Evolutionary conservation across 352 stramenopile species (phyloP).

Genomic region (Phytophthora aleatoria): DNA sequence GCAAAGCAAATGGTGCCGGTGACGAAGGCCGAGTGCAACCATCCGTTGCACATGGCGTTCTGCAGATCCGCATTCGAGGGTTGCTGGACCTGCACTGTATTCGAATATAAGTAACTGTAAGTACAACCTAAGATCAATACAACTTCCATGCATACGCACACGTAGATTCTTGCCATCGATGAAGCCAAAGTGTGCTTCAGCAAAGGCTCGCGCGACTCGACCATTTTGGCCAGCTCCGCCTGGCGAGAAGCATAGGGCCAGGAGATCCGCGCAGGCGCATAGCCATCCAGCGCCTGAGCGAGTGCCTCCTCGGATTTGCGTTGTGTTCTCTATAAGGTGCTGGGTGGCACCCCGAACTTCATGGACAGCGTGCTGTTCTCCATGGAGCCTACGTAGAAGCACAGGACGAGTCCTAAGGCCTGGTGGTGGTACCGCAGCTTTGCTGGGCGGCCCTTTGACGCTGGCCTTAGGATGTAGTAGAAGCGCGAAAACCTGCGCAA

Average conservation of each 20-base stretch:
- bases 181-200: slow-evolving; percentile 24
- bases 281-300: not conserved
- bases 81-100: slow-evolving; percentile 3
- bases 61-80: not conserved
- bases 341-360: slow-evolving; percentile 3
- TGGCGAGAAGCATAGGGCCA: slow-evolving; percentile 3
- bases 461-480: too few species aligned
- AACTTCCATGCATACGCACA: not conserved
- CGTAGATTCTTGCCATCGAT: slow-evolving; percentile 10
- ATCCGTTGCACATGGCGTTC: not conserved
- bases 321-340: slow-evolving; percentile 9
- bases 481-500: too few species aligned
- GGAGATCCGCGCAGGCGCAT: not conserved
- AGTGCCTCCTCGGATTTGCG: slow-evolving; percentile 3
- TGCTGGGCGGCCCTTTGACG: too few species aligned
- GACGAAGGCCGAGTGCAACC: slow-evolving; percentile 1
- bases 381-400: slow-evolving; percentile 8
- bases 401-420: not conserved
- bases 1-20: slow-evolving; percentile 17
- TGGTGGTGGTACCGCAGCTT: too few species aligned
- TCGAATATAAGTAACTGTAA: not conserved
- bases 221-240: not conserved
- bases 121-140: not conserved
- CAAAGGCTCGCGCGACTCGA: slow-evolving; percentile 34
- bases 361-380: slow-evolving; percentile 3